These are phyloP conservation scores for Triticum urartu DNA, from an alignment of 176 grass and related monocot genomes.

Conservation along the genomic window DNA sequence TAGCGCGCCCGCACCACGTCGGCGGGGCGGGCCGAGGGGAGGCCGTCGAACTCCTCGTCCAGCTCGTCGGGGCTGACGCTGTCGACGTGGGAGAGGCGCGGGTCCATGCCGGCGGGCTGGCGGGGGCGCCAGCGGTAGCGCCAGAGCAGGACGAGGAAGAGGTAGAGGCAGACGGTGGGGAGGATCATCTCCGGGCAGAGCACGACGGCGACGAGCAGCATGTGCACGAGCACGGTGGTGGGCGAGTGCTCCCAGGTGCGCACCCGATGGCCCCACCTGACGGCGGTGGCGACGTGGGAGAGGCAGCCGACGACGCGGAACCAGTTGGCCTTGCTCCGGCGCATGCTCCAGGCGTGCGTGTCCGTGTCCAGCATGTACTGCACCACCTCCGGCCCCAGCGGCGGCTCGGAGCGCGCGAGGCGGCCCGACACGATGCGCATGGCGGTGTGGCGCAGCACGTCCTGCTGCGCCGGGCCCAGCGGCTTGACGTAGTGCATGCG, in stretches of 20 bases:
- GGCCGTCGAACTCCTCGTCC: constrained; percentile 92
- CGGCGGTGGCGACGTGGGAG: constrained; percentile 53
- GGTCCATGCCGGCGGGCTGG: constrained; percentile 78
- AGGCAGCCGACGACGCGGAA: constrained; percentile 83
- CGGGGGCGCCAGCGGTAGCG: constrained; percentile 61
- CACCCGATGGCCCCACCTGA: constrained; percentile 62
- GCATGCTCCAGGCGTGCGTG: constrained; percentile 91
- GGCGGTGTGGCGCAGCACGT: constrained; percentile 89
- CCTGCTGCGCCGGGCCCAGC: constrained; percentile 73
- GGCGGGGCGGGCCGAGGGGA: constrained; percentile 63
- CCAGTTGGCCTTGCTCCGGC: constrained; percentile 95
- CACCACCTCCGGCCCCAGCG: constrained; percentile 92
- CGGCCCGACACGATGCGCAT: constrained; percentile 85
- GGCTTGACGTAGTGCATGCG: constrained; percentile 97
- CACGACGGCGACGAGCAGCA: constrained; percentile 68
- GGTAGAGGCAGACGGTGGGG: constrained; percentile 70
- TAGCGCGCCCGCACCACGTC: constrained; percentile 76
- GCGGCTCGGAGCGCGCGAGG: constrained; percentile 87
- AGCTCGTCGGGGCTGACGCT: constrained; percentile 85
- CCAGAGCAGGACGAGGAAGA: constrained; percentile 87
- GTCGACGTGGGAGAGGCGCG: constrained; percentile 73
- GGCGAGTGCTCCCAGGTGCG: constrained; percentile 67
- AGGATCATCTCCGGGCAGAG: constrained; percentile 92
- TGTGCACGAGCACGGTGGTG: constrained; percentile 80
- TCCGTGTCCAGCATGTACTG: constrained; percentile 94